Base-by-base conservation (phyloP, 306 rosid genomes). In the Cicer cuneatum region DNA sequence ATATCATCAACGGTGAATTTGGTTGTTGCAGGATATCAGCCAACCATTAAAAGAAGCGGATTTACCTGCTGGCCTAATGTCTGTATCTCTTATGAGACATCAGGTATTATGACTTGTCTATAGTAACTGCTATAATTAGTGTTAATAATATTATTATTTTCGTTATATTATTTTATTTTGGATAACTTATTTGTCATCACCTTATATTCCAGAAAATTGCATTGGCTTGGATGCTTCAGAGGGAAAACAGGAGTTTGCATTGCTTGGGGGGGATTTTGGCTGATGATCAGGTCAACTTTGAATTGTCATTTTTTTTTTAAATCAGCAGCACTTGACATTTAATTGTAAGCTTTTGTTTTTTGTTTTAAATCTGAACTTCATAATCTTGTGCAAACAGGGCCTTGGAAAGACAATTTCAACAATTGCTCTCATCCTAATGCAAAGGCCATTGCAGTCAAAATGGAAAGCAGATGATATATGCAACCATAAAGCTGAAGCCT, bases 251-350 rank as follows among this genome's bases (percentile, higher is more conserved):
- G 85, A 94, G 93, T 88, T 82, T 90, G 86, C 97, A 92, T 86
- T 94, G 99, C 84, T 78, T 88, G 83, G 99, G 99, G 73, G 99
- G 99, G 72, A 92, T 94, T 76, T 84, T 94, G 85, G 99, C 98
- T 71, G 99, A 94, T 87, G 99, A 94, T 72, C 99, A 94, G 96
- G 99, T 92, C 53, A 80, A 64, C 72, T 58, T 61, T 74, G 70
- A 58, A 24, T 43, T 74, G 73, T 6, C 21, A 43, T 76, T n/a
- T 71, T 19, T 49, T 74, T 71, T 64, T n/a, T n/a, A n/a, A 41
- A 45, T 62, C n/a, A 52, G 61, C 60, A 45, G 11, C 13, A 41
- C 60, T 76, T 70, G 75, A 48, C 13, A 16, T 54, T 74, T 48
- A 40, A 24, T 10, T 80, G 42, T 29, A 62, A 65, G 8, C 9